Base-by-base conservation (phyloP, 306 rosid genomes). In the Gastrolobium bilobum region DNA sequence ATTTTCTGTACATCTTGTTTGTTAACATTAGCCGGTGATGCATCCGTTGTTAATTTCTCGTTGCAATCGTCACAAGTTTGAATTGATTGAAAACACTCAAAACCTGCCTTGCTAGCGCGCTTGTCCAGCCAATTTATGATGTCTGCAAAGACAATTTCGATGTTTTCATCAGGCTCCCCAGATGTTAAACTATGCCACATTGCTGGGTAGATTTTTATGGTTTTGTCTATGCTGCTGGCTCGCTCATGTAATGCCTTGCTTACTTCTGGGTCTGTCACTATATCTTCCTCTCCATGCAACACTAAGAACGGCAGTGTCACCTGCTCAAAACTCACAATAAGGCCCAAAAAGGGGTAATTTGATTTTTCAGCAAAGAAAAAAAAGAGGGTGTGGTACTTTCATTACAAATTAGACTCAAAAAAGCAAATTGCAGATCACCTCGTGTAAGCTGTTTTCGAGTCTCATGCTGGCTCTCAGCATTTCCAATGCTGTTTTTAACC, bases 101-200 rank as follows among this genome's bases (percentile, higher is more conserved):
- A 44, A 13, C 30, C 33, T 39, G 58, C 44, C 2, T 33, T 50
- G 11, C 8, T 42, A 9, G 84, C 69, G 59, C 69, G 92, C 65
- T 81, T 81, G 43, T 86, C 90, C 0, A 92, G 85, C 98, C 98
- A 95, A 40, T 20, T 58, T 30, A 88, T 81, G 86, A 95, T 86
- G 86, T 95, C 97, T 1, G 79, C 5, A 72, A 91, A 95, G 2
- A 92, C 99, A 1, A 82, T 34, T 6, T 90, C 80, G 0, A 92
- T 68, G 75, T 95, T 93, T 64, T 86, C 90, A 40, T 95, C 98
- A 1, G 97, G 81, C 82, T 95, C 99, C 26, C 97, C 97, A 0
- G 90, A 74, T 6, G 98, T 89, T 60, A 95, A 51, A 39, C 85
- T 94, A 67, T 95, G 97, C 97, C 99, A 92, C 99, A 95, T 92